These are phyloP conservation scores for Bipolaris victoriae DNA, from an alignment of 2,329 filamentous ascomycete genomes.

Conservation along the genomic window DNA sequence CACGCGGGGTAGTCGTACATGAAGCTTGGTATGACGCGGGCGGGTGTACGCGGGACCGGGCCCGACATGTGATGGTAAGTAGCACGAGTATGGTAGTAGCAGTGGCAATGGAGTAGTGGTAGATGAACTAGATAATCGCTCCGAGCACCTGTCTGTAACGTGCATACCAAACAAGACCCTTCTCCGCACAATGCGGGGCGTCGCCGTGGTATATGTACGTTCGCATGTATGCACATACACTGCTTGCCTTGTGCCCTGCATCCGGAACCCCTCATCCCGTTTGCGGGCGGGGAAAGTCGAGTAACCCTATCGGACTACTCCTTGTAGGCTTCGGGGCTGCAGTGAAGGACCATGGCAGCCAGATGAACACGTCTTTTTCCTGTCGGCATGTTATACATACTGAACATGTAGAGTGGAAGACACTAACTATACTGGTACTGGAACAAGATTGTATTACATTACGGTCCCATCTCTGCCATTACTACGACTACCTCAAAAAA, in stretches of 20 bases:
- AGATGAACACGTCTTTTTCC: too few relatives aligned
- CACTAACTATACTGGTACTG: too few relatives aligned
- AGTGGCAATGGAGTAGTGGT: not conserved
- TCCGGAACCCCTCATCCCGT: constrained; percentile 8
- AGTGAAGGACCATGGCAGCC: too few relatives aligned
- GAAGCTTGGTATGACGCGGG: constrained; percentile 16
- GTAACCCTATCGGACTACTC: too few relatives aligned
- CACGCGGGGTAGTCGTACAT: constrained; percentile 14
- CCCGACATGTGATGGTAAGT: not conserved
- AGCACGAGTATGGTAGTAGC: too few relatives aligned
- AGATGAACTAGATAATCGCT: not conserved
- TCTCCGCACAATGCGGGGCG: not conserved
- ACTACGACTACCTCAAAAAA: not conserved
- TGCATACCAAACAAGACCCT: not conserved
- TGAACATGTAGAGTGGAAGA: too few relatives aligned
- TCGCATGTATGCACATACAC: constrained; percentile 7
- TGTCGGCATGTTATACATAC: too few relatives aligned
- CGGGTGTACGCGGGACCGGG: not conserved
- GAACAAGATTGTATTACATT: too few relatives aligned
- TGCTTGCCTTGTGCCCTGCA: constrained; percentile 4
- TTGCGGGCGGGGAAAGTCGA: not conserved
- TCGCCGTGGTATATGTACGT: not conserved
- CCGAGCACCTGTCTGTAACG: not conserved
- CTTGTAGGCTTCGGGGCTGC: too few relatives aligned
- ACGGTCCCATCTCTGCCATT: too few relatives aligned